Conservation (phyloP, 257 asterid species). For the Eucommia ulmoides region DNA sequence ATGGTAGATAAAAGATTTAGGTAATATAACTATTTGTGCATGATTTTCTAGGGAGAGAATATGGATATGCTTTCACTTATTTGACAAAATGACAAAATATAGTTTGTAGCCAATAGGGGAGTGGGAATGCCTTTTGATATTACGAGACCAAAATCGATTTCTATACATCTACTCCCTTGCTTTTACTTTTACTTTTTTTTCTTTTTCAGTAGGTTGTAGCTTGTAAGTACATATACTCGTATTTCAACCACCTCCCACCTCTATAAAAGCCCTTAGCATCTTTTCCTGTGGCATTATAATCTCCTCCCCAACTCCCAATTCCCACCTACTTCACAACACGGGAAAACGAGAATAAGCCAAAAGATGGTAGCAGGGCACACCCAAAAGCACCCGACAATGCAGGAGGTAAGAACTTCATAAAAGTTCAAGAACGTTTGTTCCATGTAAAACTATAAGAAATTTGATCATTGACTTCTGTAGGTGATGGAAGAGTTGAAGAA, state of each 20-base stretch:
- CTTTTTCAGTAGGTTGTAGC: background rate
- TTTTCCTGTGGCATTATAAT: constrained; percentile 10
- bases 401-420: constrained; percentile 43
- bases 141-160: constrained; percentile 19
- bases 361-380: constrained; percentile 43
- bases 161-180: constrained; percentile 6
- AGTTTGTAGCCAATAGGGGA: constrained; percentile 18
- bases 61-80: constrained; percentile 42
- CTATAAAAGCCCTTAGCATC: constrained; percentile 13
- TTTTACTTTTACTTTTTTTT: constrained; percentile 12
- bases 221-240: background rate
- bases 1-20: constrained; percentile 30
- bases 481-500: constrained; percentile 66
- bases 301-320: constrained; percentile 4
- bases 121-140: constrained; percentile 17
- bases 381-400: constrained; percentile 34
- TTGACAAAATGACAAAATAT: constrained; percentile 39
- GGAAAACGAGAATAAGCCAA: constrained; percentile 14
- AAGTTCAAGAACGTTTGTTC: too few species aligned
- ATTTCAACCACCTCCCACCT: constrained; percentile 18
- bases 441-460: too few species aligned
- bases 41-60: constrained; percentile 27
- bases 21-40: constrained; percentile 30
- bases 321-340: constrained; percentile 21
- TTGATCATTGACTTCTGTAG: constrained; percentile 23